Base-by-base conservation (phyloP, 257 asterid species). In the Solanum tacnaense region DNA sequence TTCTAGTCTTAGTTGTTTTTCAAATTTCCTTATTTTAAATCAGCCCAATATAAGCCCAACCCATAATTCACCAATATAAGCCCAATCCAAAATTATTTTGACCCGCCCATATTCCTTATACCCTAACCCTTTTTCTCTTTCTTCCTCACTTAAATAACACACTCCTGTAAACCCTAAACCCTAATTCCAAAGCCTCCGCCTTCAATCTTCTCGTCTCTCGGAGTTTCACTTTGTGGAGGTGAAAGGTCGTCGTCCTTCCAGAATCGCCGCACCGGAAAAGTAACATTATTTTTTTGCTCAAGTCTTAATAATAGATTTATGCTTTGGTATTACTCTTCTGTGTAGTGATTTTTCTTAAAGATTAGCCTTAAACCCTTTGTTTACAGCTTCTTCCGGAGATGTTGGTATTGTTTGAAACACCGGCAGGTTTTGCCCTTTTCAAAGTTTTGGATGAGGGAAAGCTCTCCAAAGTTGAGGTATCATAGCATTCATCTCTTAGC, bases 371-470 rank as follows among this genome's bases (percentile, higher is more conserved):
- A 56, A 20, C 65, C 0, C 65, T 56, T 56, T 20, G 65, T 0
- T 58, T 3, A 21, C 73, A 67, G 73, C 2, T 67, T 67, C 73
- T 67, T 67, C 75, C 75, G 58, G 49, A 82, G 81, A 91, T 91
- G 94, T 89, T 92, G 67, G 92, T 92, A 41, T 89, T 93, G 85
- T 93, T 92, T 36, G 95, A 92, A 91, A 93, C 93, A 3, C 92
- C 95, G 11, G 94, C 94, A 62, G 95, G 95, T 38, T 93, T 92
- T 86, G 95, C 95, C 89, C 92, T 93, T 56, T 92, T 92, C 90
- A 93, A 93, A 90, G 95, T 93, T 5, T 83, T 93, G 85, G 94
- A 93, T 89, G 95, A 93, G 89, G 94, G 93, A 58, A 93, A 93
- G 82, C 92, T 93, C 84, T 90, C 93, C 88, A 92, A 92, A 90